A percentile compares a stretch with the other conserved stretches of the same genome.
phyloP scores from a whole-genome alignment of 169 alveolate genomes.

The Perkinsus marinus region DNA sequence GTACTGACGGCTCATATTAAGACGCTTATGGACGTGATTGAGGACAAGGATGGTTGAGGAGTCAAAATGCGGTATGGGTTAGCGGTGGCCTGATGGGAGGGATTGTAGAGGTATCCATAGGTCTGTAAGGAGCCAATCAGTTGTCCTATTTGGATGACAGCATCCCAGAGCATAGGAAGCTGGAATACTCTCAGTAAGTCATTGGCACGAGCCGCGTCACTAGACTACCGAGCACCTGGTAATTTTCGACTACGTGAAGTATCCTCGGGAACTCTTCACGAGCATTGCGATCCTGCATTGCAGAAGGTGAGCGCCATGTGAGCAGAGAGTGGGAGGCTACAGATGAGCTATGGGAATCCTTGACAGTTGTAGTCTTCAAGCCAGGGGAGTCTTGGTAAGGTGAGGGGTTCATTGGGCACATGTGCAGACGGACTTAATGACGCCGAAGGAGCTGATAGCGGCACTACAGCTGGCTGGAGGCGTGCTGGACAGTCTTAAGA shows the following conservation, averaged over 20 bases:
- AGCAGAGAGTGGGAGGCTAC: constrained; percentile 9
- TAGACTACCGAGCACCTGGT: no score
- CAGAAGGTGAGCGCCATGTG: constrained; percentile 24
- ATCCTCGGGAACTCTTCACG: constrained; percentile 32
- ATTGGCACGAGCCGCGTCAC: not conserved
- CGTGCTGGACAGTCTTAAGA: not conserved
- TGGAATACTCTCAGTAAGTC: not conserved
- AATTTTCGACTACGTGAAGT: no score
- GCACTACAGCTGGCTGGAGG: not conserved
- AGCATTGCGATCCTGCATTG: constrained; percentile 34
- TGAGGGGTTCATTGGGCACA: not conserved
- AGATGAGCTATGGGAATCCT: not conserved
- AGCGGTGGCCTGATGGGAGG: constrained; percentile 35
- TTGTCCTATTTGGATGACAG: not conserved
- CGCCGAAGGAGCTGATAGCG: not conserved
- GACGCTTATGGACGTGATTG: not conserved
- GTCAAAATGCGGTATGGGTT: constrained; percentile 33
- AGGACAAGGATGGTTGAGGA: not conserved
- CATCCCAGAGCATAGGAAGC: constrained; percentile 6
- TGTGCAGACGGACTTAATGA: not conserved
- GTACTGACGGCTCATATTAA: no score
- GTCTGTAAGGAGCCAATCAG: not conserved
- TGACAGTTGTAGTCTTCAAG: not conserved
- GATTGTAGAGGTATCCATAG: constrained; percentile 16
- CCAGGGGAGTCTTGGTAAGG: not conserved